phyloP scores from a whole-genome alignment of 2,329 filamentous ascomycete species.

The Penicillium sp. region DNA sequence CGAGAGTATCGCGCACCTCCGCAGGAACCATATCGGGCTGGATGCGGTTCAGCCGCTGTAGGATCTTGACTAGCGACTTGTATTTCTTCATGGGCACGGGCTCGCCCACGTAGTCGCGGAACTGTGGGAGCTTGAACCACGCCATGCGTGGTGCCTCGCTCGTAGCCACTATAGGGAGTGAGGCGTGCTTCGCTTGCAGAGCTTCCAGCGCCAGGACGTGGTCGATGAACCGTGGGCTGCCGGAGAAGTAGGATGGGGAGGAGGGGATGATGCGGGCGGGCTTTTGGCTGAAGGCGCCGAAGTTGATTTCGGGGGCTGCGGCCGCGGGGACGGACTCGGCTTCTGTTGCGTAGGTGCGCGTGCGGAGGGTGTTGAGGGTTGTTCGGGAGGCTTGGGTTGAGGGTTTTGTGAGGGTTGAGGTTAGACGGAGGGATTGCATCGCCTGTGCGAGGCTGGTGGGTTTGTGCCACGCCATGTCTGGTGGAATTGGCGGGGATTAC shows the following conservation, averaged over 20 bases:
- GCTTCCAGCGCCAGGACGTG: conserved; percentile 70
- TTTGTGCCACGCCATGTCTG: conserved; percentile 39
- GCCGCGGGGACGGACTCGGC: conserved; percentile 1
- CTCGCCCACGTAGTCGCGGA: conserved; percentile 69
- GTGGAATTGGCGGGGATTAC: conserved; percentile 2
- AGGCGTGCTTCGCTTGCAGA: conserved; percentile 68
- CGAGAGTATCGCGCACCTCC: conserved; percentile 64
- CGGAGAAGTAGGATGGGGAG: conserved; percentile 94
- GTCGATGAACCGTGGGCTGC: conserved; percentile 81
- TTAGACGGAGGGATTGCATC: conserved; percentile 33
- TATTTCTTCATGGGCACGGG: conserved; percentile 74
- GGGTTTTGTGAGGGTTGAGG: conserved; percentile 29
- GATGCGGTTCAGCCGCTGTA: conserved; percentile 81
- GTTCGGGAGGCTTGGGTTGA: conserved; percentile 40
- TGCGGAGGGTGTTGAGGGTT: conserved; percentile 30
- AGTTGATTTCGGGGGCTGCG: conserved; percentile 38
- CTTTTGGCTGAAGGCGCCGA: conserved; percentile 27
- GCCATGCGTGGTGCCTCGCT: conserved; percentile 69
- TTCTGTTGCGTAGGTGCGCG: conserved; percentile 33
- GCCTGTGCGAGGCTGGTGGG: conserved; percentile 36
- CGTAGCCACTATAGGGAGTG: conserved; percentile 66
- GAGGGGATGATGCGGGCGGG: conserved; percentile 74
- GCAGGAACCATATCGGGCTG: conserved; percentile 71
- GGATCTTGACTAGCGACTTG: conserved; percentile 69
- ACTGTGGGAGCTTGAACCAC: conserved; percentile 78